These are phyloP conservation scores for Helicocarpus griseus DNA, from an alignment of 2,329 filamentous ascomycete genomes.

Conservation along the genomic window DNA sequence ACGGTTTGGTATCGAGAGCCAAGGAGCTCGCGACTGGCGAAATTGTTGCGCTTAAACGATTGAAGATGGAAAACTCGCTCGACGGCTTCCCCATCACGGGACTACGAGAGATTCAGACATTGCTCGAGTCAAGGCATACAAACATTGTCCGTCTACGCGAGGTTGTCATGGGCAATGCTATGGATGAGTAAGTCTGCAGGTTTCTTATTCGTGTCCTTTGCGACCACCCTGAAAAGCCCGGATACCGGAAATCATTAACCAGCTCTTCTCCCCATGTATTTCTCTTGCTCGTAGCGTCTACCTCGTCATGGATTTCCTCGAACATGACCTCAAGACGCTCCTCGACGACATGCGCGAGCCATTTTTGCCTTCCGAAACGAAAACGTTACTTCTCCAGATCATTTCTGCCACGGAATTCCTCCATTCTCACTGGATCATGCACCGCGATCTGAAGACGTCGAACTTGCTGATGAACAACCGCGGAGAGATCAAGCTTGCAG, in stretches of 20 bases:
- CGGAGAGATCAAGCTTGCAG: constrained; percentile 87
- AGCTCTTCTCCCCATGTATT: constrained; percentile 13
- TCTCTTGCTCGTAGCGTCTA: constrained; percentile 55
- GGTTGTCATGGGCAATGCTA: constrained; percentile 64
- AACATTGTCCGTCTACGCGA: constrained; percentile 78
- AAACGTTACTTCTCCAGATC: constrained; percentile 79
- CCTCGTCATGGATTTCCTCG: constrained; percentile 92
- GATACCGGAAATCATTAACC: constrained; percentile 28
- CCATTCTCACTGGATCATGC: constrained; percentile 82
- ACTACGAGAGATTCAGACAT: constrained; percentile 82
- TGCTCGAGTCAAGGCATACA: constrained; percentile 67
- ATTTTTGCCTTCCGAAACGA: constrained; percentile 85
- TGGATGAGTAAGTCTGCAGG: constrained; percentile 43
- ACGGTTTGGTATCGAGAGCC: constrained; percentile 86
- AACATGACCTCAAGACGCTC: constrained; percentile 90
- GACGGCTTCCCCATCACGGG: constrained; percentile 91
- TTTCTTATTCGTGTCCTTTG: constrained; percentile 1
- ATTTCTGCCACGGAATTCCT: constrained; percentile 72
- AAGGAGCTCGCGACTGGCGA: constrained; percentile 62
- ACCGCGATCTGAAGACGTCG: constrained; percentile 86
- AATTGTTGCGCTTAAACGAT: constrained; percentile 83
- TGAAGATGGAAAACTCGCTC: constrained; percentile 72
- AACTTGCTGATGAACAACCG: constrained; percentile 94
- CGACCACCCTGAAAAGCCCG: constrained; percentile 27
- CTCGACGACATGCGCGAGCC: constrained; percentile 91